A percentile compares a stretch with the other conserved stretches of the same genome.
Conservation (phyloP, 495 filamentous ascomycete genomes). For the Tuber magnatum region DNA sequence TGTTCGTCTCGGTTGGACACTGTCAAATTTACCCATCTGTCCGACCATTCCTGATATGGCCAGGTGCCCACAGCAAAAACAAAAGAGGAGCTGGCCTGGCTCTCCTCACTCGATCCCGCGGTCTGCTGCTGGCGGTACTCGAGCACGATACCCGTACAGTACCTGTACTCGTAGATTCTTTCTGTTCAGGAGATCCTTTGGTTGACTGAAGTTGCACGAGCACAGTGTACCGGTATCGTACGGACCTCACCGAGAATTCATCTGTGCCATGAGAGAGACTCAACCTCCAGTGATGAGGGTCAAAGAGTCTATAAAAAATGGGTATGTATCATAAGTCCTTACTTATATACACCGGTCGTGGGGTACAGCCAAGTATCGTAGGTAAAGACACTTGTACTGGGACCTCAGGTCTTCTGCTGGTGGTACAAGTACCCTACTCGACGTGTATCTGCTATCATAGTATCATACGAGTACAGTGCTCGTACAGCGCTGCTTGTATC, state of each 20-base stretch:
- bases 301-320: background rate
- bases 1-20: background rate
- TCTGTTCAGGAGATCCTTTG: background rate
- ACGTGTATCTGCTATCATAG: too few relatives aligned
- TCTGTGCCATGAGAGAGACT: background rate
- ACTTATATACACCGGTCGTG: background rate
- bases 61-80: background rate
- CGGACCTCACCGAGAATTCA: background rate
- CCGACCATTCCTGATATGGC: background rate
- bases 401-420: background rate
- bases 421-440: too few relatives aligned
- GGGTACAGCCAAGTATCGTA: background rate
- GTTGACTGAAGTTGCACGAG: too few relatives aligned
- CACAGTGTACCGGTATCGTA: too few relatives aligned
- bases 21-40: conserved; percentile 2
- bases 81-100: background rate
- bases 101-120: background rate
- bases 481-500: too few relatives aligned
- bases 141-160: too few relatives aligned
- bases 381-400: background rate
- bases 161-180: too few relatives aligned
- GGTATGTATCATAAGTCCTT: background rate
- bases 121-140: background rate
- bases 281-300: background rate
- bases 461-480: too few relatives aligned